Evolutionary conservation across 495 filamentous ascomycete genomes (phyloP).

Genomic region (Aspergillus kassunensis): DNA sequence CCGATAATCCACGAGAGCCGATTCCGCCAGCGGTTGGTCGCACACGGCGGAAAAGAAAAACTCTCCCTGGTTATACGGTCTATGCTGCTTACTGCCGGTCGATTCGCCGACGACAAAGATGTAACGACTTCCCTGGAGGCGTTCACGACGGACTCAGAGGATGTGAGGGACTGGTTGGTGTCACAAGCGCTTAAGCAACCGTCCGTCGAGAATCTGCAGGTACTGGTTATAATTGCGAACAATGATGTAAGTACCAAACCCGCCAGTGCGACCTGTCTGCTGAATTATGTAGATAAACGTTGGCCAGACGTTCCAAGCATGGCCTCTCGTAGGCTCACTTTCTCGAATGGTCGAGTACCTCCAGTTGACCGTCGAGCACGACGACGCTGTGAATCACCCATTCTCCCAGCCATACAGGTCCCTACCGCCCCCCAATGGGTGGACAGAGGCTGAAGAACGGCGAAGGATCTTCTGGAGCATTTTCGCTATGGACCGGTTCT

Average conservation of each 20-base stretch:
- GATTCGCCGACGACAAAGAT: too few species aligned
- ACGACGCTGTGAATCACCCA: not conserved
- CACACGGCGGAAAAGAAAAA: slow-evolving; percentile 22
- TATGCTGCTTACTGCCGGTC: too few species aligned
- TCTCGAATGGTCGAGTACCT: slow-evolving; percentile 38
- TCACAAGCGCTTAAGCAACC: slow-evolving; percentile 11
- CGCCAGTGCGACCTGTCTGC: not conserved
- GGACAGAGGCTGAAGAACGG: slow-evolving; percentile 51
- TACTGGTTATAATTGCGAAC: slow-evolving; percentile 29
- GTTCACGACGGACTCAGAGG: too few species aligned
- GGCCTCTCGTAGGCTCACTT: slow-evolving; percentile 35
- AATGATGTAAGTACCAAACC: slow-evolving; percentile 16
- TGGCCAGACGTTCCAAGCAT: slow-evolving; percentile 24
- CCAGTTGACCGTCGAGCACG: slow-evolving; percentile 28
- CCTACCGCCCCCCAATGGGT: slow-evolving; percentile 30
- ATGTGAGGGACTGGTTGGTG: not conserved
- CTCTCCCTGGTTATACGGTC: too few species aligned
- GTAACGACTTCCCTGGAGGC: too few species aligned
- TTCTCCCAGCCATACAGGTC: not conserved
- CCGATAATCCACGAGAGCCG: slow-evolving; percentile 34
- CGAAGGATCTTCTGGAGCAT: slow-evolving; percentile 50
- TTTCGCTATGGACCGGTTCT: slow-evolving; percentile 47
- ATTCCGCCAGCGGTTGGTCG: slow-evolving; percentile 22
- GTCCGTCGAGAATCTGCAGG: slow-evolving; percentile 35
- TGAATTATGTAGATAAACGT: slow-evolving; percentile 22